Base-by-base conservation (phyloP, 768 basidiomycete species). In the Scleroderma bovista region DNA sequence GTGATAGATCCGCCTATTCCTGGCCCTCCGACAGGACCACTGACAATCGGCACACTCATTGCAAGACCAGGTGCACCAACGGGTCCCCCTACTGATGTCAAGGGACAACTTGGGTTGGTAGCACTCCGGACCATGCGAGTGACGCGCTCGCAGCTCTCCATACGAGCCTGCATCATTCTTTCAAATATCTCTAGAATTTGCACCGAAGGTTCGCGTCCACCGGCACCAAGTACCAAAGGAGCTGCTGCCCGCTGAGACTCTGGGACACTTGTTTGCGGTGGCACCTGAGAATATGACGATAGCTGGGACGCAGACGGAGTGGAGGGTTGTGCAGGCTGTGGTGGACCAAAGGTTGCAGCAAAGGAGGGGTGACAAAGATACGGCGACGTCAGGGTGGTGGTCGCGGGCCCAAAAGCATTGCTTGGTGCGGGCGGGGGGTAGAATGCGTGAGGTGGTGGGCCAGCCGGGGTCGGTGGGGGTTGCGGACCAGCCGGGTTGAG, bases 71-170 rank as follows among this genome's bases (percentile, higher is more conserved):
- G 44, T 2, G 55, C 9, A 44, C 31, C 50, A 6, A 51, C 46
- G 1, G 57, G 55, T 22, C 53, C 59, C 2, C 39, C 46, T 16
- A 39, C 42, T 26, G 53, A 44, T 10, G 51, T 13, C 9, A 13
- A n/a, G 22, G 53, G 51, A 32, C 55, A 55, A 8, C 54, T 59
- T 17, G 64, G 57, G n/a, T 40, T 61, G 51, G 59, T 58, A n/a
- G 64, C 63, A 23, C 60, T 60, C 47, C 63, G 58, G 19, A 86
- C 76, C 53, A 88, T 70, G 42, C 74, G 75, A 54, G 78, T 78
- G 46, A 85, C 72, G 31, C 84, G 73, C 55, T 83, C 75, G 63
- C 86, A 88, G 59, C 83, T 86, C 65, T 87, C 86, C 76, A 88
- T 80, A 48, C 86, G 76, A 2, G 80, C 73, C 58, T 86, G 82